A percentile compares a stretch with the other conserved stretches of the same genome.
phyloP scores from a whole-genome alignment of 2,329 filamentous ascomycete genomes.

The Atkinsonella texensis region DNA sequence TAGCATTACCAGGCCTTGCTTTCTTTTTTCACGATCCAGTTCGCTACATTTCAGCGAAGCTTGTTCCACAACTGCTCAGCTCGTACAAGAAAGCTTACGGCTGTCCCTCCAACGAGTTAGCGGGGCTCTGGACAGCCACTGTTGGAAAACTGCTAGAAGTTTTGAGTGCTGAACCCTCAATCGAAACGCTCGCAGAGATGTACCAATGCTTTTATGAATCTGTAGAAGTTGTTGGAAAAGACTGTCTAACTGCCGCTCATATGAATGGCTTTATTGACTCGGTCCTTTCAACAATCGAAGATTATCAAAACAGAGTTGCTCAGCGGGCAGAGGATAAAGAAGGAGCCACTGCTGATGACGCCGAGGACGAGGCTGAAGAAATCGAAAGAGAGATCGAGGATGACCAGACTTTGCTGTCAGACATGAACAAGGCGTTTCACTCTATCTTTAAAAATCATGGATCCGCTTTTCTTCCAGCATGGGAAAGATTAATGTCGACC shows the following conservation, averaged over 20 bases:
- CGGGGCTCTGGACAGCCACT: constrained; percentile 72
- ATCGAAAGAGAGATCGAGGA: constrained; percentile 87
- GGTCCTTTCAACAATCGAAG: constrained; percentile 73
- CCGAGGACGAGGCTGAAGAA: constrained; percentile 81
- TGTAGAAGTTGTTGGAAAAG: constrained; percentile 82
- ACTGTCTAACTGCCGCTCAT: constrained; percentile 64
- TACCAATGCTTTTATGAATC: constrained; percentile 99
- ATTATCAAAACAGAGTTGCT: constrained; percentile 81
- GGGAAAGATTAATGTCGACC: constrained; percentile 74
- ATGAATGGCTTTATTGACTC: constrained; percentile 83
- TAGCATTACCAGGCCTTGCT: constrained; percentile 81
- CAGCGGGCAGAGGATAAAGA: constrained; percentile 74
- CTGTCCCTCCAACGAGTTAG: constrained; percentile 63
- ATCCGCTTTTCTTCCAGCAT: constrained; percentile 68
- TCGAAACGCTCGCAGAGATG: constrained; percentile 96
- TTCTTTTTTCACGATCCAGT: constrained; percentile 99
- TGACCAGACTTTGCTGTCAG: constrained; percentile 88
- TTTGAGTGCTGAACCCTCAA: constrained; percentile 81
- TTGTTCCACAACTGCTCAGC: constrained; percentile 84
- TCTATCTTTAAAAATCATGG: constrained; percentile 97
- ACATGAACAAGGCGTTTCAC: constrained; percentile 99
- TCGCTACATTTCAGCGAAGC: constrained; percentile 85
- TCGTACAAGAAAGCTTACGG: constrained; percentile 91
- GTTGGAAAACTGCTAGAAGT: constrained; percentile 89
- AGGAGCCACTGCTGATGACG: constrained; percentile 64